Evolutionary conservation across 169 alveolate genomes (phyloP).

Genomic region (Cryptosporidium meleagridis): DNA sequence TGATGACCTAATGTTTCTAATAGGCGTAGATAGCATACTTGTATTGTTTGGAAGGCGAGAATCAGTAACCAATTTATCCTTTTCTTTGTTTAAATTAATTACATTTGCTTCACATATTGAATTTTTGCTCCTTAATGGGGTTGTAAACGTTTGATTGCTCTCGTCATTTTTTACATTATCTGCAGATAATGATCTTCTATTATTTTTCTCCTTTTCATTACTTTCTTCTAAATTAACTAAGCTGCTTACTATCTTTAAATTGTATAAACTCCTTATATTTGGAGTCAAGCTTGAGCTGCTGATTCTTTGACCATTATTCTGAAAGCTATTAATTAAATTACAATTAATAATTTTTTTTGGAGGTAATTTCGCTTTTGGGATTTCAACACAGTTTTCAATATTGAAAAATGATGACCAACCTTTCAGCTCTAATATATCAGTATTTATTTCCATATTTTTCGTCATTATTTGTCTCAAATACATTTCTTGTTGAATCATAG

Average conservation of each 20-base stretch:
- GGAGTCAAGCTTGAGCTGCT: conserved; percentile 47
- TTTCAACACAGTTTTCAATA: conserved; percentile 39
- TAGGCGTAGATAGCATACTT: not conserved
- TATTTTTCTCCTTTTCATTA: not conserved
- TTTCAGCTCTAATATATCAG: conserved; percentile 3
- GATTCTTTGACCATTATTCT: not conserved
- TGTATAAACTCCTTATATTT: conserved; percentile 32
- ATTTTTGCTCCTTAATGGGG: conserved; percentile 28
- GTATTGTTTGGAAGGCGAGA: not conserved
- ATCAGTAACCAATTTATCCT: not conserved
- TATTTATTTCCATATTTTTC: not conserved
- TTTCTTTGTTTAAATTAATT: not conserved
- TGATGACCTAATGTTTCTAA: conserved; percentile 10
- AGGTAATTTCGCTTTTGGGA: conserved; percentile 54
- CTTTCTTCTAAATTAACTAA: conserved; percentile 14
- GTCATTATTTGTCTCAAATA: conserved; percentile 12
- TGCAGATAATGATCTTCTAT: conserved; percentile 58
- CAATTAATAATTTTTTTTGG: not conserved
- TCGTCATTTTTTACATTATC: conserved; percentile 3
- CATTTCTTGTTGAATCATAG: conserved; percentile 33
- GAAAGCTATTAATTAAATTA: not conserved
- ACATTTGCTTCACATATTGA: not conserved
- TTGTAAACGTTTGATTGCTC: not conserved
- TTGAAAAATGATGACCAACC: conserved; percentile 39
- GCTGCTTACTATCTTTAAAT: conserved; percentile 6